Base-by-base conservation (phyloP, 179 eudicot species). In the Silene noctiflora region DNA sequence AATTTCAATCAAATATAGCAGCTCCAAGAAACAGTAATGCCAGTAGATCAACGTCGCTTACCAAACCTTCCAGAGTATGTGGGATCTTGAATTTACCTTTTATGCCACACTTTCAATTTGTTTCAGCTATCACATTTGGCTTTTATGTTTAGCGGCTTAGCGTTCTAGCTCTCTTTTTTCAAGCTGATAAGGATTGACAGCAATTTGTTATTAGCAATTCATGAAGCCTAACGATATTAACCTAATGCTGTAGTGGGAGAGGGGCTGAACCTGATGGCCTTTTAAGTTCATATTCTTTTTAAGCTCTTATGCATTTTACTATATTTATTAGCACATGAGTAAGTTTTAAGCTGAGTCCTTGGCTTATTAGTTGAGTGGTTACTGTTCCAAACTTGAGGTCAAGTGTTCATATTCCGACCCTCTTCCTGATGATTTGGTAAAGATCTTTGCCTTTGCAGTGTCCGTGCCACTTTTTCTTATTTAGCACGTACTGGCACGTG, bases 21-120 rank as follows among this genome's bases (percentile, higher is more conserved):
- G 84, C 89, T 81, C 89, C 89, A 83, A 90, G 89, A 85, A 85
- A 77, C 72, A 84, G 83, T 77, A 81, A 88, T 75, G 81, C 73
- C 68, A 80, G 71, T 70, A 87, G 93, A 85, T 87, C 98, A 65
- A 77, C 68, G 76, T 90, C 96, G 3, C 82, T 96, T 33, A 81
- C 86, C 51, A 90, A 88, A 82, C 82, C 91, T 51, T 94, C 96
- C 76, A 87, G 94, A 89, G 98, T 94, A 84, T 74, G 85, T 78
- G 44, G 68, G 14, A 51, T 27, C 69, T 80, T 22, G 68, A 69
- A 16, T 75, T 39, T 29, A 70, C 75, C 20, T 67, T 39, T 20
- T 46, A 25, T 70, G 51, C 24, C 25, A 13, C 5, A 58, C 58
- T 62, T 16, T 31, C 25, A 48, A 55, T 6, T 6, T 53, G 12